These are phyloP conservation scores for Coprinopsis sp. DNA, from an alignment of 768 basidiomycete genomes.

Conservation along the genomic window DNA sequence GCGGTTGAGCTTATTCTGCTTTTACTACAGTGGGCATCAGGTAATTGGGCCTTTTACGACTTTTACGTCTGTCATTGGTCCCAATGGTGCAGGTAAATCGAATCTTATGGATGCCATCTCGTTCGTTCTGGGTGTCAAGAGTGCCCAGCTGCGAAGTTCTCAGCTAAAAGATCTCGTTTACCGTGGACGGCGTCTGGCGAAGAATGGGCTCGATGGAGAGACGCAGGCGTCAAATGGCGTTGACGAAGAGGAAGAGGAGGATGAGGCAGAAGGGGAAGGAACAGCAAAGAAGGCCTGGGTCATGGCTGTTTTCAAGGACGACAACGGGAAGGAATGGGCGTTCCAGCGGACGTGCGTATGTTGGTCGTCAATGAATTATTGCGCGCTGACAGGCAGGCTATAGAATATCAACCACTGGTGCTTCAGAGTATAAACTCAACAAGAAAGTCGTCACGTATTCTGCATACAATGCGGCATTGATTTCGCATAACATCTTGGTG, in stretches of 20 bases:
- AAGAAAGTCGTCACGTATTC: slow-evolving; percentile 76
- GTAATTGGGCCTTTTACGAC: slow-evolving; percentile 86
- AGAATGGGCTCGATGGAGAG: slow-evolving; percentile 40
- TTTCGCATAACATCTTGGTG: slow-evolving; percentile 90
- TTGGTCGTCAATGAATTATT: neutral
- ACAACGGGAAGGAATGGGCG: slow-evolving; percentile 72
- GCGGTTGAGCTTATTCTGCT: neutral
- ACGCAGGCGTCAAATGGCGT: slow-evolving; percentile 45
- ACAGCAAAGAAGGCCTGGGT: slow-evolving; percentile 96
- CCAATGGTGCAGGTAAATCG: slow-evolving; percentile 98
- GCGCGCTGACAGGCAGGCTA: slow-evolving; percentile 4
- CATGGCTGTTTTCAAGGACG: slow-evolving; percentile 82
- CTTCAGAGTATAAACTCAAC: slow-evolving; percentile 90
- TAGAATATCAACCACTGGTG: slow-evolving; percentile 84
- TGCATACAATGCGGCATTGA: slow-evolving; percentile 83
- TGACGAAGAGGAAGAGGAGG: slow-evolving; percentile 45
- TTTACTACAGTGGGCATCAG: slow-evolving; percentile 61
- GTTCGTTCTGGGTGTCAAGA: slow-evolving; percentile 95
- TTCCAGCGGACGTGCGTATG: slow-evolving; percentile 86
- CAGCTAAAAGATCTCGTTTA: slow-evolving; percentile 96
- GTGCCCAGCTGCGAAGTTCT: slow-evolving; percentile 85
- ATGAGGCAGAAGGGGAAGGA: slow-evolving; percentile 61
- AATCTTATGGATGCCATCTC: slow-evolving; percentile 99
- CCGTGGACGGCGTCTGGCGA: slow-evolving; percentile 72
- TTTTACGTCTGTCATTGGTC: slow-evolving; percentile 96